Conservation (phyloP, 176 grass and related monocot species). For the Lolium perenne region DNA sequence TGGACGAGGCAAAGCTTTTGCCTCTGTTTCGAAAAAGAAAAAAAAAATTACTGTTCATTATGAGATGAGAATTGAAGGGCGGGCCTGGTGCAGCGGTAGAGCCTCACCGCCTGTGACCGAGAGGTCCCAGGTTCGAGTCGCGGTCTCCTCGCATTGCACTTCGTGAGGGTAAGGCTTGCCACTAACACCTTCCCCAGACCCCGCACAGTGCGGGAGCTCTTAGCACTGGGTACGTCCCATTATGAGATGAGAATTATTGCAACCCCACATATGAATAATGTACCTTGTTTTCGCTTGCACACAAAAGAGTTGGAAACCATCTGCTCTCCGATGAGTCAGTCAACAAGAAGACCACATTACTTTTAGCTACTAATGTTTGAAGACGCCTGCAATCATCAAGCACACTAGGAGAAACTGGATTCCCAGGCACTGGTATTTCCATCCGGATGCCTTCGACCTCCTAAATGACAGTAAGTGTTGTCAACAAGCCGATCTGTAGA, state of each 20-base stretch:
- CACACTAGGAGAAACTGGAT: constrained; percentile 58
- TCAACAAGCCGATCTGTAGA: background rate
- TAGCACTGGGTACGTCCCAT: too few relatives aligned
- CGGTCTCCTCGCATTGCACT: too few relatives aligned
- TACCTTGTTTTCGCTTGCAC: constrained; percentile 85
- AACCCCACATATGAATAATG: constrained; percentile 10
- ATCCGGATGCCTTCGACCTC: constrained; percentile 81
- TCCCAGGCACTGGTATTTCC: constrained; percentile 73
- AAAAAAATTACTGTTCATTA: too few relatives aligned
- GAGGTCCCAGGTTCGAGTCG: too few relatives aligned
- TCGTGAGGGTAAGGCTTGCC: too few relatives aligned
- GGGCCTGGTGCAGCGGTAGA: too few relatives aligned
- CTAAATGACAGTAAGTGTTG: constrained; percentile 51
- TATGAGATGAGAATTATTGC: constrained; percentile 8
- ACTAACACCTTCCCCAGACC: too few relatives aligned
- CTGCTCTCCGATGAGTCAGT: constrained; percentile 85
- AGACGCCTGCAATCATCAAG: constrained; percentile 76
- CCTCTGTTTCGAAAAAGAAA: too few relatives aligned
- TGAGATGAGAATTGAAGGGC: too few relatives aligned
- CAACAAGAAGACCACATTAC: constrained; percentile 84
- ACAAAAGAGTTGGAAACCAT: constrained; percentile 90
- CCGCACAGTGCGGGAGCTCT: too few relatives aligned
- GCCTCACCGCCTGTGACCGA: too few relatives aligned
- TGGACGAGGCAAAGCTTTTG: too few relatives aligned
- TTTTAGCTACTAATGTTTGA: constrained; percentile 69